Evolutionary conservation across 2,329 filamentous ascomycete species (phyloP).

Genomic region (Curvularia sp.): DNA sequence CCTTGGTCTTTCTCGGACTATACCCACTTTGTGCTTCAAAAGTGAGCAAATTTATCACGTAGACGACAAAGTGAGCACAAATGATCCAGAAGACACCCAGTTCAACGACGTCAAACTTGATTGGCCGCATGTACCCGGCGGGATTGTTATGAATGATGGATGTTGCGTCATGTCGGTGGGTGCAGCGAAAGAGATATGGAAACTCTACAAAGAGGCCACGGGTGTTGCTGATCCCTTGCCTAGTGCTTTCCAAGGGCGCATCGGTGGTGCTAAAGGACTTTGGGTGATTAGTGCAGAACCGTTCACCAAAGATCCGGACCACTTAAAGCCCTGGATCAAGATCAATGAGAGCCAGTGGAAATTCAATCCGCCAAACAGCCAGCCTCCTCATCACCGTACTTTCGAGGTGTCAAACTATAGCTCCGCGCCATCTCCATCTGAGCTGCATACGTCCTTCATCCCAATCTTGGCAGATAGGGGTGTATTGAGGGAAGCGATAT

Average conservation of each 20-base stretch:
- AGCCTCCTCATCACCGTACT: conserved; percentile 62
- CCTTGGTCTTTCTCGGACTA: conserved; percentile 53
- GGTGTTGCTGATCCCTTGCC: conserved; percentile 71
- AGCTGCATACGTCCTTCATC: conserved; percentile 72
- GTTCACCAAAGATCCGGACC: conserved; percentile 52
- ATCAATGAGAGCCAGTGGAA: conserved; percentile 72
- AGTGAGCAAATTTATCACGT: conserved; percentile 48
- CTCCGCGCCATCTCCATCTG: conserved; percentile 58
- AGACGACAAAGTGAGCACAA: conserved; percentile 43
- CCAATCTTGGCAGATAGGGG: conserved; percentile 71
- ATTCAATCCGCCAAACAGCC: conserved; percentile 62
- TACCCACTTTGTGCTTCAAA: conserved; percentile 47
- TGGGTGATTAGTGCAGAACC: conserved; percentile 69
- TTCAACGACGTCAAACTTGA: conserved; percentile 48
- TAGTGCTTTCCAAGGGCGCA: conserved; percentile 70
- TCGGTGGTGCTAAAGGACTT: conserved; percentile 77
- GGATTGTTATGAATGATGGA: conserved; percentile 59
- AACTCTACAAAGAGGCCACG: conserved; percentile 59
- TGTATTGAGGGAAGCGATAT: conserved; percentile 56
- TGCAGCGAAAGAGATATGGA: conserved; percentile 63
- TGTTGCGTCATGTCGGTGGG: conserved; percentile 70
- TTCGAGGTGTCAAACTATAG: conserved; percentile 68
- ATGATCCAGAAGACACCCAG: conserved; percentile 40
- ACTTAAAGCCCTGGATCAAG: conserved; percentile 67
- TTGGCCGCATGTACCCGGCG: conserved; percentile 27